Evolutionary conservation across 2,329 filamentous ascomycete species (phyloP), one percentile per base, ranked within the genome.

Genomic region (Neofusicoccum cordaticola): DNA sequence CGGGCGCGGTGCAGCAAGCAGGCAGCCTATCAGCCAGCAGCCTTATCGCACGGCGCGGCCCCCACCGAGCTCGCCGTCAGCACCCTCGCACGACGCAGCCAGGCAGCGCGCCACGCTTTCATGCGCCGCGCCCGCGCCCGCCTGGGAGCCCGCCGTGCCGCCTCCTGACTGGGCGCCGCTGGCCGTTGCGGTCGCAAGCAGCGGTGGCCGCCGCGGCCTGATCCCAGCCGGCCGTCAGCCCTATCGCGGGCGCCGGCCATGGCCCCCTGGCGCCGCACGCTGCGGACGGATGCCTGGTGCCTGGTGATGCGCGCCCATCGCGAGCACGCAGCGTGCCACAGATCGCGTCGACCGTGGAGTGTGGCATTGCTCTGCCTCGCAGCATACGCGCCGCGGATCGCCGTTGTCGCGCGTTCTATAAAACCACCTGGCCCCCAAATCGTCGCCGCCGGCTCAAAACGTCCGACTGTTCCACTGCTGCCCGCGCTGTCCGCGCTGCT

Each of bases 371-470:
- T 22, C 22, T 22, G 22, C 22, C 3, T 22, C 22, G 22, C 22
- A 22, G 22, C 22, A 22, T 22, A 3, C 22, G 22, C 22, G 22
- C 22, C 22, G 22, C 22, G 22, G 22, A 22, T 22, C 22, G 22
- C 22, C 22, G 22, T 22, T 22, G 22, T 22, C 22, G 22, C 22
- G 22, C 22, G 22, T 22, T 34, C 37, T 57, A 57, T 57, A 57
- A 57, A 57, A 44, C 39, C 37, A 19, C 13, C 37, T 44, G 52
- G 52, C 52, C 52, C 52, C 52, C 52, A 57, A 57, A 44, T 44
- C n/a, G 52, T 6, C 35, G 22, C 8, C 19, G 12, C 17, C 35
- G 5, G 17, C 27, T 19, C 27, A n/a, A 41, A 12, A 57, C 15
- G 13, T 8, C 19, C 19, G 19, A 31, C 52, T 17, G 52, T 56